Percentiles rank a stretch among this genome's conserved stretches.
Conservation (phyloP, 179 eudicot genomes). For the Nepenthes alata region DNA sequence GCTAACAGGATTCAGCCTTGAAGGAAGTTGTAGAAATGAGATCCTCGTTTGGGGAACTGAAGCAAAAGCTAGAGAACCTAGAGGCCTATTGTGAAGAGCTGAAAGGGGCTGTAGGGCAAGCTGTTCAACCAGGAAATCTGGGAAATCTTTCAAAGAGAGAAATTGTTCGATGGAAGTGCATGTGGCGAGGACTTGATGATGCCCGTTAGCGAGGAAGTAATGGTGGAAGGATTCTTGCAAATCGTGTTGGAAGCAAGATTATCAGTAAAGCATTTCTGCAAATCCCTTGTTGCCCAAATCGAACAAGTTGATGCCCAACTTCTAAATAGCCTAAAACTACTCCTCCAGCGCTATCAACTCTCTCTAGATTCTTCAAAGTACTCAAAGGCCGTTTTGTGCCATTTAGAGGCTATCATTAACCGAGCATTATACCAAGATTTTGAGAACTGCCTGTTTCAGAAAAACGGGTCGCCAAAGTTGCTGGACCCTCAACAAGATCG, state of each 20-base stretch:
- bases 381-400: conserved; percentile 62
- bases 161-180: conserved; percentile 12
- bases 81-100: conserved; percentile 78
- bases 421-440: conserved; percentile 70
- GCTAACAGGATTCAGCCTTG: too few relatives aligned
- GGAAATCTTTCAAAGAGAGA: conserved; percentile 14
- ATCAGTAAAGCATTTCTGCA: conserved; percentile 78
- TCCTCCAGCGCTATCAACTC: conserved; percentile 62
- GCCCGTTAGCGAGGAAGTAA: conserved; percentile 73
- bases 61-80: conserved; percentile 48
- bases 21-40: conserved; percentile 60
- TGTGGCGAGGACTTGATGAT: conserved; percentile 25
- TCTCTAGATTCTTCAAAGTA: conserved; percentile 30
- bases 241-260: conserved; percentile 75
- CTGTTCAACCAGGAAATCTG: conserved; percentile 21
- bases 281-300: conserved; percentile 39
- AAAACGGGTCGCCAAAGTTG: conserved; percentile 55
- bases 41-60: conserved; percentile 61
- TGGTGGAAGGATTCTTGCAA: conserved; percentile 91
- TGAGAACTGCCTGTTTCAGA: conserved; percentile 66
- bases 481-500: conserved; percentile 70
- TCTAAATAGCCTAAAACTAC: conserved; percentile 38
- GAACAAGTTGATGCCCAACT: conserved; percentile 48
- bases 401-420: conserved; percentile 78
- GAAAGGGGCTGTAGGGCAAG: conserved; percentile 51